Evolutionary conservation across 139 green algal species (phyloP).

Genomic region (Spirogloea muscicola): DNA sequence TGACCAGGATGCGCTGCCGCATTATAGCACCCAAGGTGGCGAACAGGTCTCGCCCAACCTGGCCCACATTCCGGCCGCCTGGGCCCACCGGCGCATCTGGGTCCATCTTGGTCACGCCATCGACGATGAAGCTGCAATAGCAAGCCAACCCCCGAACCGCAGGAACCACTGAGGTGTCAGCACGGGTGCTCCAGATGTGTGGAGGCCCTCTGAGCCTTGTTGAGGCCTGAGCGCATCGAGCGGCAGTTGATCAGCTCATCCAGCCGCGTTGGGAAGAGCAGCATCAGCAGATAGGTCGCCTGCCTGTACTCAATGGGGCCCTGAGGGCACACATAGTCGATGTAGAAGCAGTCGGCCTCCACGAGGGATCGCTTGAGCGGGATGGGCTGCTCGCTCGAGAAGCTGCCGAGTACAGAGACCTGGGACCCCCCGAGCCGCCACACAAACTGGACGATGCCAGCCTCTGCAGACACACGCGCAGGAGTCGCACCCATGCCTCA

Average conservation of each 20-base stretch:
- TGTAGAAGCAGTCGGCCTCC: conserved; percentile 29
- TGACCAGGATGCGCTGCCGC: conserved; percentile 83
- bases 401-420: conserved; percentile 35
- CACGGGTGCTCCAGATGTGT: no score
- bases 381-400: conserved; percentile 21
- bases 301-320: conserved; percentile 42
- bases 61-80: conserved; percentile 9
- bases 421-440: conserved; percentile 39
- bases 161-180: no score
- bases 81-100: conserved; percentile 19
- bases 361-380: conserved; percentile 19
- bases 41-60: conserved; percentile 54
- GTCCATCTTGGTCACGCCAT: conserved; percentile 24
- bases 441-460: conserved; percentile 37
- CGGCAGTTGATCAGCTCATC: no score
- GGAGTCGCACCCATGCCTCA: no score
- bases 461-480: conserved; percentile 11
- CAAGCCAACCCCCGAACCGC: no score
- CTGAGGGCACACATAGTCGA: conserved; percentile 41
- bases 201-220: no score
- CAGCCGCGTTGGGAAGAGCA: no score
- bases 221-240: no score
- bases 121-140: conserved; percentile 40
- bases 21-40: conserved; percentile 75
- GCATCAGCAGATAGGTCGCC: no score